Evolutionary conservation across 768 basidiomycete genomes (phyloP), one percentile per base, ranked within the genome.

Genomic region (Agrocybe praecox): DNA sequence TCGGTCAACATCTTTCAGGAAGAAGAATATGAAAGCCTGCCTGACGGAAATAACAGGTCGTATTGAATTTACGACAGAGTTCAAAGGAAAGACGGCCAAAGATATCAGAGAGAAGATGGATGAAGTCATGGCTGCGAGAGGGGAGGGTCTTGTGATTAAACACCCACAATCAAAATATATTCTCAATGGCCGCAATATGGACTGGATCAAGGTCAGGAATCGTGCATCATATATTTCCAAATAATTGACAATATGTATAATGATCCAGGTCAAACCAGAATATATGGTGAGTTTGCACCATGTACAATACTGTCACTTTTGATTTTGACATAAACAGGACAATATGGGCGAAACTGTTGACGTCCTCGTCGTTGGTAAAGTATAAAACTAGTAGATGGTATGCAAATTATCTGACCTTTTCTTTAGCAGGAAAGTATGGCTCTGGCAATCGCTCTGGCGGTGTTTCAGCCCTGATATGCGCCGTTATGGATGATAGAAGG

Each of bases 131-230:
- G 88, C 85, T 24, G 71, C 79, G 18, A 86, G 93, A 53, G 97
- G 97, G 3, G 97, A 98, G 71, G 97, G 97, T 0, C 75, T 99
- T 12, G 90, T 98, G 8, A 81, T 98, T 57, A 99, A 99, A 70
- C 89, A 94, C 62, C 88, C 88, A 0, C 73, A 82, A 21, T 84
- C 90, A 0, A 81, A 87, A 58, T 99, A 99, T 70, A 78, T 85
- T 12, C 75, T 97, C 43, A 95, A 96, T 63, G 94, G 92, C 1
- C 80, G 97, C 56, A 93, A 90, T 63, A 83, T 86, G 69, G 89
- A 92, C 64, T 99, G 97, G 96, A 86, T 96, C 65, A 99, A 99
- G 76, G 89, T 88, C 62, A 45, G 70, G 42, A n/a, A 23, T 52
- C 10, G 19, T 53, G 10, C 21, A 22, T 45, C 18, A 29, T 47